Base-by-base conservation (phyloP, 2,329 filamentous ascomycete genomes). In the Monosporascus ibericus region DNA sequence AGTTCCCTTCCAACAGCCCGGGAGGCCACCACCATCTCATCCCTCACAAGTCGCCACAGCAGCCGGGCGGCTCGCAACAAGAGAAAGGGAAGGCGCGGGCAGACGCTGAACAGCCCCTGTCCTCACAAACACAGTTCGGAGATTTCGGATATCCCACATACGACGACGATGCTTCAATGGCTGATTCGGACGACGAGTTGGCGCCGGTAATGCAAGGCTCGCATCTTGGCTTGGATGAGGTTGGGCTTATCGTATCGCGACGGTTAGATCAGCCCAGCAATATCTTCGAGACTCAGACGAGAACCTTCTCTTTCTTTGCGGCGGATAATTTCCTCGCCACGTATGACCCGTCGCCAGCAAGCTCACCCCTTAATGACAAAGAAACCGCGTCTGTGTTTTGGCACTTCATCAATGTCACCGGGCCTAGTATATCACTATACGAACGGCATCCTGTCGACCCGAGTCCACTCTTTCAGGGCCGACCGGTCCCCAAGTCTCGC, bases 351-450 rank as follows among this genome's bases (percentile, higher is more conserved):
- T 82, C 82, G 1, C 78, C 82, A 4, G 72, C 78, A 22, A 82
- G 81, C 34, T 86, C 86, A 39, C 92, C 94, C 34, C 73, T 96
- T 27, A 88, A 85, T 60, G 90, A 96, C 58, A 80, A 84, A 3
- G 85, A 87, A 57, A 92, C 90, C 11, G 86, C 90, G 15, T 81
- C 86, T 30, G 85, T 96, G 6, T 97, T 97, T 67, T 87, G 87
- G 68, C 91, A 97, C 69, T 97, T 96, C 67, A 84, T 97, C 47
- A 87, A 90, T 60, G 87, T 94, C 6, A 95, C 91, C 2, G 92
- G 87, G 0, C 89, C 91, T 1, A 88, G 83, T 58, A 82, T 97
- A 65, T 95, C 92, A 1, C 79, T 95, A 27, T 96, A 90, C 65
- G 92, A 97, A 69, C 80, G 92, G 50, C 85, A 92, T 66, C 85